Evolutionary conservation across 2,329 filamentous ascomycete species (phyloP).

Genomic region (Raffaelea ambrosiae): DNA sequence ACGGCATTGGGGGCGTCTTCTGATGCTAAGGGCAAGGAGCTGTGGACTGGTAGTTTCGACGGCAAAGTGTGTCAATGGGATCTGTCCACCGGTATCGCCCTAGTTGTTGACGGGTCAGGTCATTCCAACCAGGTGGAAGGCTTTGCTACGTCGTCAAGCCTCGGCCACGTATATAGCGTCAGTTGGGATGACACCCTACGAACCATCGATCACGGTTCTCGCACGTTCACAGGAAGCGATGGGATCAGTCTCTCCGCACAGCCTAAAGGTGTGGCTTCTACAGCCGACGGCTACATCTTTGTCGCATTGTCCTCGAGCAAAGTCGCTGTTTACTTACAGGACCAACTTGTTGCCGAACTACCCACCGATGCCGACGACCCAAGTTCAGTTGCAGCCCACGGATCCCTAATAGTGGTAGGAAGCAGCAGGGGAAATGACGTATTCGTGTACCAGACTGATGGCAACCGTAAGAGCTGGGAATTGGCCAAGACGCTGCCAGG

Average conservation of each 20-base stretch:
- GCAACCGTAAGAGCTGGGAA: slow-evolving; percentile 44
- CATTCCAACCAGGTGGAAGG: slow-evolving; percentile 83
- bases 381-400: slow-evolving; percentile 62
- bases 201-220: slow-evolving; percentile 64
- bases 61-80: slow-evolving; percentile 85
- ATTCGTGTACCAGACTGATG: slow-evolving; percentile 59
- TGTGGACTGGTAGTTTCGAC: slow-evolving; percentile 90
- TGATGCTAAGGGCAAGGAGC: slow-evolving; percentile 49
- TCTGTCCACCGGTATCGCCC: slow-evolving; percentile 56
- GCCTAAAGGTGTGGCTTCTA: slow-evolving; percentile 62
- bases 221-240: slow-evolving; percentile 61
- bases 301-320: slow-evolving; percentile 45
- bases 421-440: slow-evolving; percentile 58
- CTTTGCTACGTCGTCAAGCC: slow-evolving; percentile 53
- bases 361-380: slow-evolving; percentile 53
- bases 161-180: slow-evolving; percentile 68
- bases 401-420: slow-evolving; percentile 65
- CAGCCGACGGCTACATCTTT: slow-evolving; percentile 39
- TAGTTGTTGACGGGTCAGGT: slow-evolving; percentile 65
- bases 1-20: slow-evolving; percentile 60
- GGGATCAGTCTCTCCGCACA: slow-evolving; percentile 64
- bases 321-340: slow-evolving; percentile 47
- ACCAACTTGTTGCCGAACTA: slow-evolving; percentile 50
- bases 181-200: slow-evolving; percentile 92
- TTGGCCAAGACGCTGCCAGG: slow-evolving; percentile 52